Evolutionary conservation across 2,329 filamentous ascomycete genomes (phyloP).

Genomic region (Coniella vitis): DNA sequence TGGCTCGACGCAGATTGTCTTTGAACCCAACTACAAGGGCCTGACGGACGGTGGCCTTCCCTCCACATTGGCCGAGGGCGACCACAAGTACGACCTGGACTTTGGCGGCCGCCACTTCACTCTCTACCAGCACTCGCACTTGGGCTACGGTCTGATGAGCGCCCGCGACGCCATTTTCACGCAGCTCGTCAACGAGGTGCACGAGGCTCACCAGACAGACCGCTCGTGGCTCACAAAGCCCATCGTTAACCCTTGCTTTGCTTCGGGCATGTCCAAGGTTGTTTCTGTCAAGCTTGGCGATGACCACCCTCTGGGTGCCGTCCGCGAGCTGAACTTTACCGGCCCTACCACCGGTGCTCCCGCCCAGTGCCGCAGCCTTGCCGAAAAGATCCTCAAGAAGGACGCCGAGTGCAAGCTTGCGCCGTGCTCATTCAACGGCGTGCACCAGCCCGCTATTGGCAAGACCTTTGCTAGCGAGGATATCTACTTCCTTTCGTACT

Average conservation of each 20-base stretch:
- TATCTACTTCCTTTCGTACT: conserved; percentile 95
- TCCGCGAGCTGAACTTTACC: conserved; percentile 74
- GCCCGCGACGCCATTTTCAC: conserved; percentile 83
- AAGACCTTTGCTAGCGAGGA: conserved; percentile 92
- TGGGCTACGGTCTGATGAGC: conserved; percentile 94
- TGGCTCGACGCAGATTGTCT: conserved; percentile 97
- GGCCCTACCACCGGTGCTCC: conserved; percentile 67
- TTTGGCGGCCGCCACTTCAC: conserved; percentile 89
- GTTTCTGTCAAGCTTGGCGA: conserved; percentile 66
- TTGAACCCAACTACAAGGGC: conserved; percentile 85
- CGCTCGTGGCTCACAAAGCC: conserved; percentile 63
- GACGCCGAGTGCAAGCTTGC: conserved; percentile 72
- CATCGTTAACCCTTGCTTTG: conserved; percentile 79
- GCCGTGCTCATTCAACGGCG: conserved; percentile 97
- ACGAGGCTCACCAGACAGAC: conserved; percentile 54
- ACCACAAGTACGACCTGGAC: conserved; percentile 89
- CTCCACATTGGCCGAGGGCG: conserved; percentile 75
- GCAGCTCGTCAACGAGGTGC: conserved; percentile 64
- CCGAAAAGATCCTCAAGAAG: conserved; percentile 88
- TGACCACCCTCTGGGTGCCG: conserved; percentile 56
- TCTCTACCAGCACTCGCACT: conserved; percentile 95
- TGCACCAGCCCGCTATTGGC: conserved; percentile 84
- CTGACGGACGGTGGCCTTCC: conserved; percentile 71
- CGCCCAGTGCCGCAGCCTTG: conserved; percentile 81
- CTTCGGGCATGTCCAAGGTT: conserved; percentile 67